A percentile compares a stretch with the other conserved stretches of the same genome.
phyloP scores from a whole-genome alignment of 192 early-diverging fungal species.

The Ambispora gerdemannii region DNA sequence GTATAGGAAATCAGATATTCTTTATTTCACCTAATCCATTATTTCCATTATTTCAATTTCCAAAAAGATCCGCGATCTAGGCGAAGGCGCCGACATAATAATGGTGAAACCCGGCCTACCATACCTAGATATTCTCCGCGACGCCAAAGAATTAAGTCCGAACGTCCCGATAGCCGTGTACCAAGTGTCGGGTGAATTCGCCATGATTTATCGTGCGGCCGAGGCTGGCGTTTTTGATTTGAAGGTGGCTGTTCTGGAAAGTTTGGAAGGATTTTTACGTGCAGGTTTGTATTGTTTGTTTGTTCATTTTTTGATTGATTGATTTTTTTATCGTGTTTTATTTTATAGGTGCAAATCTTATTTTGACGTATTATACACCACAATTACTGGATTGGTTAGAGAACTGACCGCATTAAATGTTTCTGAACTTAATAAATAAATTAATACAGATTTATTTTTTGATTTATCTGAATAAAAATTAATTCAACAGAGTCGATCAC shows the following conservation, averaged over 20 bases:
- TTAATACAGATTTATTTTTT: neutral
- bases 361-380: constrained; percentile 97
- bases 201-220: constrained; percentile 83
- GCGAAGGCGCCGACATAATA: constrained; percentile 93
- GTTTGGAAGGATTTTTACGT: constrained; percentile 73
- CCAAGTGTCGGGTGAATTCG: constrained; percentile 89
- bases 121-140: constrained; percentile 93
- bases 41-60: neutral
- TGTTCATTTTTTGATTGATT: neutral
- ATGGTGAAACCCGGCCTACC: constrained; percentile 98
- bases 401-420: no score
- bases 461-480: neutral
- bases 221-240: constrained; percentile 80
- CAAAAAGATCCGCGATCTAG: constrained; percentile 63
- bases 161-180: constrained; percentile 95
- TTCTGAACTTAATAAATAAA: neutral
- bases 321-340: neutral
- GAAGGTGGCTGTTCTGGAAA: constrained; percentile 81
- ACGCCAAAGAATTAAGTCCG: constrained; percentile 68
- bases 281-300: constrained; percentile 56
- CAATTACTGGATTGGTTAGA: constrained; percentile 89
- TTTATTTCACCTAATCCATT: neutral
- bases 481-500: no score
- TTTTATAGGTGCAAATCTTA: constrained; percentile 63
- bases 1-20: neutral